Evolutionary conservation across 2,329 filamentous ascomycete genomes (phyloP).

Genomic region (Microthyrium microscopicum): DNA sequence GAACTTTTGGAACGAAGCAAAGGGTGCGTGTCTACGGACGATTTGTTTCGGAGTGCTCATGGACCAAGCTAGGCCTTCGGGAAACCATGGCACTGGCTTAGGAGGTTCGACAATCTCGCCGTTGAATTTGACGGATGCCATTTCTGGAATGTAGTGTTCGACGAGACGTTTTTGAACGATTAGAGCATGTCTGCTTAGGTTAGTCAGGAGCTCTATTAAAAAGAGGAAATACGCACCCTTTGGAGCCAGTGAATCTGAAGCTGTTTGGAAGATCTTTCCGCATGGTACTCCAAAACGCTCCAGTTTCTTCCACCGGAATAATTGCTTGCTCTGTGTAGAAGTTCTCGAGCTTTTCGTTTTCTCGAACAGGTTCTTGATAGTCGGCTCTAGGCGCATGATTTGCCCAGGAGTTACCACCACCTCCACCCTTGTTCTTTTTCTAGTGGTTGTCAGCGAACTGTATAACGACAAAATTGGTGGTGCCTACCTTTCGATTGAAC

Average conservation of each 20-base stretch:
- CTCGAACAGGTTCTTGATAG: slow-evolving; percentile 47
- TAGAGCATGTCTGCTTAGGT: slow-evolving; percentile 56
- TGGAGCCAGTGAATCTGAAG: slow-evolving; percentile 92
- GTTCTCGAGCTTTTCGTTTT: slow-evolving; percentile 68
- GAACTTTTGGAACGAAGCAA: slow-evolving; percentile 93
- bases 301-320: slow-evolving; percentile 60
- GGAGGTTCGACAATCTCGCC: slow-evolving; percentile 70
- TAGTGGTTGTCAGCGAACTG: too few relatives aligned
- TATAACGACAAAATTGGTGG: too few relatives aligned
- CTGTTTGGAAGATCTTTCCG: slow-evolving; percentile 83
- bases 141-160: slow-evolving; percentile 78
- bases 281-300: slow-evolving; percentile 70
- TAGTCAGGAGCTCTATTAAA: slow-evolving; percentile 6
- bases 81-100: slow-evolving; percentile 75
- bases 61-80: slow-evolving; percentile 85
- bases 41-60: slow-evolving; percentile 98
- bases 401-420: background rate
- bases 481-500: too few relatives aligned
- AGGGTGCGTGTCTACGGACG: slow-evolving; percentile 81
- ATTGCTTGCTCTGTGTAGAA: slow-evolving; percentile 72
- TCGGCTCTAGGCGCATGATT: slow-evolving; percentile 22
- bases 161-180: slow-evolving; percentile 79
- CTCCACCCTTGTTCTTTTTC: too few relatives aligned
- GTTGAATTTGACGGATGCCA: slow-evolving; percentile 69
- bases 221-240: slow-evolving; percentile 46